These are phyloP conservation scores for Ogataea degrootiae DNA, from an alignment of 805 yeast genomes.

Conservation along the genomic window DNA sequence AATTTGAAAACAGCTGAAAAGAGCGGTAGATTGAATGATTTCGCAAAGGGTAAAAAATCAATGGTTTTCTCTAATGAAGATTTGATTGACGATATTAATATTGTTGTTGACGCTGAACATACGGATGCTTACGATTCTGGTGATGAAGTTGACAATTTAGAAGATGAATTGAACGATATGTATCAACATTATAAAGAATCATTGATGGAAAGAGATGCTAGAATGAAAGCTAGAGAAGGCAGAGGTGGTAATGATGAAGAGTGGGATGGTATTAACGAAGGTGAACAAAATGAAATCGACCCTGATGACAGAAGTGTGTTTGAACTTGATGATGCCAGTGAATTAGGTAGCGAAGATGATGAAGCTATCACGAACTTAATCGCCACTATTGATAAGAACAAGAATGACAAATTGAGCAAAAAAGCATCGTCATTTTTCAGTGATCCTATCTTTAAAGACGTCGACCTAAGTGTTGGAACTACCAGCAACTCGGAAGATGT, in stretches of 20 bases:
- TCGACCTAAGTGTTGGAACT: constrained; percentile 31
- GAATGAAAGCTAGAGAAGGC: constrained; percentile 60
- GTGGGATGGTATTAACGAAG: constrained; percentile 67
- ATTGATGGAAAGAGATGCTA: constrained; percentile 65
- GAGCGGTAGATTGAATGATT: constrained; percentile 71
- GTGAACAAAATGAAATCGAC: constrained; percentile 24
- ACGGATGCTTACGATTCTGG: constrained; percentile 31
- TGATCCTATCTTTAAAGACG: constrained; percentile 49
- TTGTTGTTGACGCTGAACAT: constrained; percentile 44
- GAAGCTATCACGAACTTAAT: constrained; percentile 61
- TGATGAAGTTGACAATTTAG: constrained; percentile 65
- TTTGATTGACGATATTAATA: constrained; percentile 49
- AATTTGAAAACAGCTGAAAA: constrained; percentile 81
- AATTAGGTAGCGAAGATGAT: constrained; percentile 61
- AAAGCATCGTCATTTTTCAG: constrained; percentile 41
- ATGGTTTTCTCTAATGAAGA: constrained; percentile 59
- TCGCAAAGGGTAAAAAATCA: constrained; percentile 71
- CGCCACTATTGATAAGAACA: constrained; percentile 45
- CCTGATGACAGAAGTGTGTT: constrained; percentile 11
- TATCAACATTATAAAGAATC: constrained; percentile 64
- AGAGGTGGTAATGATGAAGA: constrained; percentile 76
- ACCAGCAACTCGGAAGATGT: constrained; percentile 2
- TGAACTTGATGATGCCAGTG: constrained; percentile 34
- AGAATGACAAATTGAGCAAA: constrained; percentile 39
- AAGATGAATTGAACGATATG: constrained; percentile 79